Base-by-base conservation (phyloP, 768 basidiomycete species). In the Cystoderma amianthinum region DNA sequence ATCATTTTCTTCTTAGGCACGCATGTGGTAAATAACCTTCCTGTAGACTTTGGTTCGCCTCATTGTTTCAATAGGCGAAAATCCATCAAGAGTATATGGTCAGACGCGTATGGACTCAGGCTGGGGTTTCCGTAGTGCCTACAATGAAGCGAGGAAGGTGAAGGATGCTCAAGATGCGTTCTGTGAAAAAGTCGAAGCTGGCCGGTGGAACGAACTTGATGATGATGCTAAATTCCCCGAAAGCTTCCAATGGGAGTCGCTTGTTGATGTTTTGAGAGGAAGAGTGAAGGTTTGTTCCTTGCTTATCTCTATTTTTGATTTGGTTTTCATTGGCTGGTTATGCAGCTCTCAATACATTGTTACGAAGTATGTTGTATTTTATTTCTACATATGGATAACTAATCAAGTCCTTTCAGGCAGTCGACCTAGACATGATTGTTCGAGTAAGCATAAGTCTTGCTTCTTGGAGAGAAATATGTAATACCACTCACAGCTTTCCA, bases 71-170 rank as follows among this genome's bases (percentile, higher is more conserved):
- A 36, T 36, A 36, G 78, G 82, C 36, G 82, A 85, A 53, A 83
- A 85, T 45, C 78, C 79, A 49, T 52, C 52, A 47, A 49, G 62
- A n/a, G 41, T 56, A 4, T 76, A 78, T 44, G 55, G 55, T 1
- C 67, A 65, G 38, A 69, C 71, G 2, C 69, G 80, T 6, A 81
- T 82, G 79, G 80, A 82, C 45, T 68, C 68, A 0, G 65, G 67
- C 5, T 84, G 82, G 82, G 70, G 72, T 17, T 85, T 84, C 61
- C 76, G 89, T 10, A 51, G 79, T 43, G 85, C 80, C 51, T 89
- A 89, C 52, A 67, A 82, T 41, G 67, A 74, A 39, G 89, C 86
- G 0, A 68, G 75, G 2, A 68, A 76, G 44, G 63, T 92, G 36
- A 82, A 78, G 51, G 58, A 65, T n/a, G 62, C 68, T 23, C 90